Evolutionary conservation across 2,329 filamentous ascomycete genomes (phyloP).

Genomic region (Ampelomyces quisqualis): DNA sequence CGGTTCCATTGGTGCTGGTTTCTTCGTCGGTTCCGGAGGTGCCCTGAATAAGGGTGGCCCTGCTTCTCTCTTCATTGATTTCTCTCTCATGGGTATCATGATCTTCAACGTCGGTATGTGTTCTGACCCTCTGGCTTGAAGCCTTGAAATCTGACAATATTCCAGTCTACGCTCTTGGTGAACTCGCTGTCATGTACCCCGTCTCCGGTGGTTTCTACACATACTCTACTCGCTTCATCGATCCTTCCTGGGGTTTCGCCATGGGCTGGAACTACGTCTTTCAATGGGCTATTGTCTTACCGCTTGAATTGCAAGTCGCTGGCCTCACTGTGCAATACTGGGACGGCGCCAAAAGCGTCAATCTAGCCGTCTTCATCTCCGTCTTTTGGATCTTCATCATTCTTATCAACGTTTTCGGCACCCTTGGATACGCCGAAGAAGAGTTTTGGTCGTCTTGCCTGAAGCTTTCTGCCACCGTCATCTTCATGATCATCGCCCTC

Average conservation of each 20-base stretch:
- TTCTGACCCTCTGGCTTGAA: slow-evolving; percentile 10
- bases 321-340: slow-evolving; percentile 44
- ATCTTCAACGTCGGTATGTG: slow-evolving; percentile 44
- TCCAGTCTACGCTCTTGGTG: slow-evolving; percentile 53
- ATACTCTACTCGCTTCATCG: slow-evolving; percentile 52
- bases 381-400: slow-evolving; percentile 43
- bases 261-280: slow-evolving; percentile 44
- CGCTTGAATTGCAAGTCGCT: slow-evolving; percentile 44
- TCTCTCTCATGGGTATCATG: slow-evolving; percentile 44
- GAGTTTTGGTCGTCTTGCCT: slow-evolving; percentile 43
- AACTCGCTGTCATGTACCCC: slow-evolving; percentile 61
- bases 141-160: slow-evolving; percentile 43
- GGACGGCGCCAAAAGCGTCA: slow-evolving; percentile 19
- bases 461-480: slow-evolving; percentile 40
- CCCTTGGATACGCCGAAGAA: slow-evolving; percentile 46
- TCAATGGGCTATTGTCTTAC: slow-evolving; percentile 42
- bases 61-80: slow-evolving; percentile 41
- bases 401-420: slow-evolving; percentile 43
- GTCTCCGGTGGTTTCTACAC: slow-evolving; percentile 56
- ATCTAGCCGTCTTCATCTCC: slow-evolving; percentile 41
- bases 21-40: slow-evolving; percentile 62
- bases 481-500: slow-evolving; percentile 51
- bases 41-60: slow-evolving; percentile 55
- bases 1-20: slow-evolving; percentile 63
- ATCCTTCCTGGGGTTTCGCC: slow-evolving; percentile 49